A percentile compares a stretch with the other conserved stretches of the same genome.
Conservation (phyloP, 768 basidiomycete species). For the Russula lepida region DNA sequence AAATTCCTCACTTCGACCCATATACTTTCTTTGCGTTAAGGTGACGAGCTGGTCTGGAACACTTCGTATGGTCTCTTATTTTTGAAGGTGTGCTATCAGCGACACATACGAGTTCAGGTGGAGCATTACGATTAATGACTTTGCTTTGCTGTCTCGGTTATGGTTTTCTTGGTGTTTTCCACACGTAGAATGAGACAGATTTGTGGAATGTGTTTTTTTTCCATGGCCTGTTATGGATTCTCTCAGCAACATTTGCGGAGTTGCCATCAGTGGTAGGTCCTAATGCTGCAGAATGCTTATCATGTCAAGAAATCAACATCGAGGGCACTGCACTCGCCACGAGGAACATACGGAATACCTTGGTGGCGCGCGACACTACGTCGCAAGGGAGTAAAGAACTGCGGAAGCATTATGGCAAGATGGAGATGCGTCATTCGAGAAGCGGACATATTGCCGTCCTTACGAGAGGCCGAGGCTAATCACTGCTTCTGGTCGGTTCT, state of each 20-base stretch:
- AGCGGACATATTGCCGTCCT: not conserved
- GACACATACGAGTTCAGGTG: not conserved
- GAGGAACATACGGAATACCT: conserved; percentile 95
- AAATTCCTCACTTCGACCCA: not conserved
- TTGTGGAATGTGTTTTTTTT: conserved; percentile 18
- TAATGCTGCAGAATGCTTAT: not conserved
- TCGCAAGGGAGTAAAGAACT: conserved; percentile 92
- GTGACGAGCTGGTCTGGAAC: not conserved
- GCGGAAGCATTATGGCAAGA: conserved; percentile 96
- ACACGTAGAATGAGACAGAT: conserved; percentile 13
- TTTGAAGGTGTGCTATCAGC: not conserved
- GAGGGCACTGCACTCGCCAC: conserved; percentile 91
- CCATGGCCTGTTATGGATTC: conserved; percentile 14
- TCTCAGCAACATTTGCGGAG: conserved; percentile 13
- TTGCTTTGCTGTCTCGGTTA: not conserved
- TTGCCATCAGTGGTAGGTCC: conserved; percentile 10
- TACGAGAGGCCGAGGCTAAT: not conserved
- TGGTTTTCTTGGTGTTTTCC: conserved; percentile 12
- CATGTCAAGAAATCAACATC: conserved; percentile 66
- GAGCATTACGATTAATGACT: conserved; percentile 11
- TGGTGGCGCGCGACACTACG: conserved; percentile 98
- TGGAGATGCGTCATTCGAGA: conserved; percentile 60
- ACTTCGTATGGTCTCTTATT: not conserved
- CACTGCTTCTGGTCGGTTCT: not conserved
- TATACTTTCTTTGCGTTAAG: not conserved